A percentile compares a stretch with the other conserved stretches of the same genome.
Conservation (phyloP, 2,329 filamentous ascomycete species). For the Ramichloridium luteum region DNA sequence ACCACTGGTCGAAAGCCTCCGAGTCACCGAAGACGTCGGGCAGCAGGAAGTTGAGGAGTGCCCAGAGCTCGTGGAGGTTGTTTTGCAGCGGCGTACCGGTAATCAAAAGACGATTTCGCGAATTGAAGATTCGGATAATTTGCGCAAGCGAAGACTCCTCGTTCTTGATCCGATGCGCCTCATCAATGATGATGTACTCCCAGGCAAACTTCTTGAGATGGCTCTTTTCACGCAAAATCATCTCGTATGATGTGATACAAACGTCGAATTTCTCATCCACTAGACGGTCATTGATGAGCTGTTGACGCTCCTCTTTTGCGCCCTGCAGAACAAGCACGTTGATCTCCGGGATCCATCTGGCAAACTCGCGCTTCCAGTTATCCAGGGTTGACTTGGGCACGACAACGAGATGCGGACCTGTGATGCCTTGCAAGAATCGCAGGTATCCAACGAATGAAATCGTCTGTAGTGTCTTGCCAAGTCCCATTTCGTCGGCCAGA, state of each 20-base stretch:
- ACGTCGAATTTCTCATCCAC: constrained; percentile 93
- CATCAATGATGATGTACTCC: constrained; percentile 99
- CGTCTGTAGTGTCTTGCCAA: constrained; percentile 94
- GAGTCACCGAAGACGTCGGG: constrained; percentile 96
- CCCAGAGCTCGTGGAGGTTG: constrained; percentile 96
- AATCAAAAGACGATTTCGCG: constrained; percentile 85
- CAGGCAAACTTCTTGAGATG: constrained; percentile 96
- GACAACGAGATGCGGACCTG: constrained; percentile 77
- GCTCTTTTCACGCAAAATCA: constrained; percentile 90
- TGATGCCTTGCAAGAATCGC: constrained; percentile 78
- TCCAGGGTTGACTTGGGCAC: constrained; percentile 96
- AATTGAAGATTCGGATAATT: constrained; percentile 92
- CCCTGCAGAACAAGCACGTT: constrained; percentile 90
- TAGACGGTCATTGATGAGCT: constrained; percentile 81
- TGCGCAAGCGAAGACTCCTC: constrained; percentile 94
- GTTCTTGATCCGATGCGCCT: constrained; percentile 98
- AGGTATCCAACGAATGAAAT: constrained; percentile 95
- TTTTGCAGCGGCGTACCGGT: constrained; percentile 96
- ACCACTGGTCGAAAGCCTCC: constrained; percentile 97
- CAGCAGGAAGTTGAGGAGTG: constrained; percentile 90
- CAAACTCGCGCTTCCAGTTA: constrained; percentile 96
- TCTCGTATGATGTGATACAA: constrained; percentile 97
- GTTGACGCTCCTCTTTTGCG: constrained; percentile 81
- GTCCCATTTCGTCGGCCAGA: constrained; percentile 94
- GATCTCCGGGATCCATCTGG: constrained; percentile 87